A percentile compares a stretch with the other conserved stretches of the same genome.
These are phyloP conservation scores for Blastobotrys indianensis DNA, from an alignment of 1,139 yeast genomes.

Conservation along the genomic window DNA sequence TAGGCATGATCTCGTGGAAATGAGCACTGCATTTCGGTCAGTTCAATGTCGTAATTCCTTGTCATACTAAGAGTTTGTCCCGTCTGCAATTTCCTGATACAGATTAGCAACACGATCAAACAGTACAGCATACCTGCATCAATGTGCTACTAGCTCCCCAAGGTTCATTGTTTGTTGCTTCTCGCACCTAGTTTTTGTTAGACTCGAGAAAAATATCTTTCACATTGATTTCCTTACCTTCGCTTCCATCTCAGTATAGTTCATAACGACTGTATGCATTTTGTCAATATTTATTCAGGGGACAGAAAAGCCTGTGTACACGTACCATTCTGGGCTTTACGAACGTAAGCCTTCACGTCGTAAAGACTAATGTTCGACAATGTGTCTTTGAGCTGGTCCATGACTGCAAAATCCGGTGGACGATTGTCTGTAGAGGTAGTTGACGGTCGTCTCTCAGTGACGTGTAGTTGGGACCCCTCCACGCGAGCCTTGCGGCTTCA, in stretches of 20 bases:
- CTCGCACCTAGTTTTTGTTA: constrained; percentile 41
- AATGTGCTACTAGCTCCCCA: constrained; percentile 97
- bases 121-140: constrained; percentile 47
- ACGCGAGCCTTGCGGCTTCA: too few relatives aligned
- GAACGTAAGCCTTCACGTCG: constrained; percentile 95
- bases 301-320: background rate
- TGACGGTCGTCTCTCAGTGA: too few relatives aligned
- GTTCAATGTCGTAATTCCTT: background rate
- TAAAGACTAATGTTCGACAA: constrained; percentile 79
- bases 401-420: constrained; percentile 19
- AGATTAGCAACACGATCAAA: background rate
- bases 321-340: constrained; percentile 87
- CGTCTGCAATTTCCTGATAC: constrained; percentile 74
- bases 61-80: constrained; percentile 69
- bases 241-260: constrained; percentile 92
- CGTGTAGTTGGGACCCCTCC: too few relatives aligned
- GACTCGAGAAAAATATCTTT: background rate
- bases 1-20: constrained; percentile 44
- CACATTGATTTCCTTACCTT: constrained; percentile 45
- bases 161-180: constrained; percentile 97
- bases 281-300: background rate
- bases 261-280: constrained; percentile 56
- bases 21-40: constrained; percentile 28
- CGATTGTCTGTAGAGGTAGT: too few relatives aligned
- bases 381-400: constrained; percentile 67